Percentiles rank a stretch among this genome's conserved stretches.
Conservation (phyloP, 495 filamentous ascomycete species). For the Lasiosphaeriaceae sp. region DNA sequence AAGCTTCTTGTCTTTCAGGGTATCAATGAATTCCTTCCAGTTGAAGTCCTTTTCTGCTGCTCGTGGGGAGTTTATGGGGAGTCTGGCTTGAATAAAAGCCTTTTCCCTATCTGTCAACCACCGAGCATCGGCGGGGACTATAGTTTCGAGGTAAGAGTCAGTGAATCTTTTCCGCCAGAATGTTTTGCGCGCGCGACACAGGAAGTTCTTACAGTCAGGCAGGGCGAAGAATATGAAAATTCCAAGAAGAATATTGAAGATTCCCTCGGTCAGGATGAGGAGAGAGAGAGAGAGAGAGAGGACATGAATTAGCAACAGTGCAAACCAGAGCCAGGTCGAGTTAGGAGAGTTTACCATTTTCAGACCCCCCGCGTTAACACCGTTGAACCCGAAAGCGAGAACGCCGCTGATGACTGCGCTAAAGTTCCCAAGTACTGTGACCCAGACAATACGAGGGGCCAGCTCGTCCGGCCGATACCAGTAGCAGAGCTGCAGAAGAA, state of each 20-base stretch:
- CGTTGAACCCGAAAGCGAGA: conserved; percentile 40
- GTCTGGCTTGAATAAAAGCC: conserved; percentile 40
- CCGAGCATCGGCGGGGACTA: conserved; percentile 36
- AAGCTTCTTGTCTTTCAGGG: conserved; percentile 2
- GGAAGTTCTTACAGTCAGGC: conserved; percentile 34
- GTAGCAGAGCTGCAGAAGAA: conserved; percentile 39
- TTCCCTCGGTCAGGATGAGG: conserved; percentile 34
- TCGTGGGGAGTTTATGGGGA: conserved; percentile 36
- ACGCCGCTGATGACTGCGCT: conserved; percentile 36
- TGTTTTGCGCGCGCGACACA: no score
- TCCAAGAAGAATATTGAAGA: conserved; percentile 34
- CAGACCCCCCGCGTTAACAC: conserved; percentile 31
- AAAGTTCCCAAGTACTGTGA: conserved; percentile 30
- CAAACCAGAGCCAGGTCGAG: background rate
- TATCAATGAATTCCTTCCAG: conserved; percentile 1
- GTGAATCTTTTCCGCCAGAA: no score
- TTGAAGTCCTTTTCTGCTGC: conserved; percentile 37
- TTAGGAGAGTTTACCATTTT: conserved; percentile 36
- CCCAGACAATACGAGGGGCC: conserved; percentile 22
- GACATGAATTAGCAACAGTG: background rate
- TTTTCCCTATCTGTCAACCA: conserved; percentile 41
- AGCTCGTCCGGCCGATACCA: conserved; percentile 46
- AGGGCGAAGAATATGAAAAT: conserved; percentile 33
- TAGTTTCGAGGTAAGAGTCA: no score
- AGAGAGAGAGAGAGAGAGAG: no score